Conservation (phyloP, 2,329 filamentous ascomycete species). For the Hypoxylon sp. region DNA sequence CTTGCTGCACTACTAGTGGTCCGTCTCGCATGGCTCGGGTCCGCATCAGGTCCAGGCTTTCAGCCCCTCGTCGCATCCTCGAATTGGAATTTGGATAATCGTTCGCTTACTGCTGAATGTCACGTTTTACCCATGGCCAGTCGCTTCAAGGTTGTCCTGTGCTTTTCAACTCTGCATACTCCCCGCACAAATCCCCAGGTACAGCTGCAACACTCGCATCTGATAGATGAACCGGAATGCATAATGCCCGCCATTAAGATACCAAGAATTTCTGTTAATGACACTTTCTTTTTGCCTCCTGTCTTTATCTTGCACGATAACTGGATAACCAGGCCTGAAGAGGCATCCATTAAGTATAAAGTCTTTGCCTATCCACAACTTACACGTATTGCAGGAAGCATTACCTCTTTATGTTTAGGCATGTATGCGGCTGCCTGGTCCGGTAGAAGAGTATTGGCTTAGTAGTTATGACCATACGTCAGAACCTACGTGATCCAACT, state of each 20-base stretch:
- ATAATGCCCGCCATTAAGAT: constrained; percentile 31
- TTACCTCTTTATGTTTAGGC: neutral
- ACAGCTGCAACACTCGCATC: constrained; percentile 33
- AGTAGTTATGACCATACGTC: constrained; percentile 26
- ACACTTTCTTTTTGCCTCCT: constrained; percentile 14
- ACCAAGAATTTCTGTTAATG: constrained; percentile 11
- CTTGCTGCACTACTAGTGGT: constrained; percentile 18
- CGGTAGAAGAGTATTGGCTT: constrained; percentile 15
- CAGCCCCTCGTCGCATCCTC: constrained; percentile 22
- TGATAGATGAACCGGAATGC: constrained; percentile 33
- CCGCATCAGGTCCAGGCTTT: constrained; percentile 24
- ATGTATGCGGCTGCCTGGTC: constrained; percentile 11
- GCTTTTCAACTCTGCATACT: constrained; percentile 25
- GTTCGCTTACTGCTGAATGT: constrained; percentile 33
- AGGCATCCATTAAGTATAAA: constrained; percentile 11
- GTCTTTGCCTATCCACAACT: constrained; percentile 31
- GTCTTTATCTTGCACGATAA: constrained; percentile 15
- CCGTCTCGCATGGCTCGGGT: constrained; percentile 5
- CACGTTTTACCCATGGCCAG: constrained; percentile 37
- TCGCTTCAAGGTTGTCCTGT: constrained; percentile 9
- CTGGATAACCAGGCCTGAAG: constrained; percentile 2
- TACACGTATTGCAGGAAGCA: constrained; percentile 31
- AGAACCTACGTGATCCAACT: constrained; percentile 32
- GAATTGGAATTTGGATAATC: constrained; percentile 44
- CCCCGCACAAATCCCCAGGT: constrained; percentile 41